Conservation (phyloP, 2,329 filamentous ascomycete genomes). For the Hyphodiscus sp. region DNA sequence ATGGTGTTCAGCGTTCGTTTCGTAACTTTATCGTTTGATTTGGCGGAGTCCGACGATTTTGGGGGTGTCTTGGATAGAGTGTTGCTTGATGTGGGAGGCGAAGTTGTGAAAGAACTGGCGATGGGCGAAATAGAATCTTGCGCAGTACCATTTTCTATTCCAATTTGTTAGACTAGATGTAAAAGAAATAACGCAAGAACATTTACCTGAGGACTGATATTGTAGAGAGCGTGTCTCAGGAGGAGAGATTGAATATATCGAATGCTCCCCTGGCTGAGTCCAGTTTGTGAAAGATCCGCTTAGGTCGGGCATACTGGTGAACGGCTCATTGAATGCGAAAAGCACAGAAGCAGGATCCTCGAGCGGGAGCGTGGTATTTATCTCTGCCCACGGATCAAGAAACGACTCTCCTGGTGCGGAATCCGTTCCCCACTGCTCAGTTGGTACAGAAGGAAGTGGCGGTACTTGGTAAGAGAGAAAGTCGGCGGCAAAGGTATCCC, state of each 20-base stretch:
- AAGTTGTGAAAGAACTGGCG: background rate
- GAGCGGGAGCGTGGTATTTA: background rate
- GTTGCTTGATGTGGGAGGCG: background rate
- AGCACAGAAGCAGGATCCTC: background rate
- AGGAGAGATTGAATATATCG: background rate
- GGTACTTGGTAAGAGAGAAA: background rate
- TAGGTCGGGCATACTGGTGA: background rate
- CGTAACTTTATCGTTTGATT: constrained; percentile 13
- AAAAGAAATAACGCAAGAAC: no score
- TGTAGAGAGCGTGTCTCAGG: background rate
- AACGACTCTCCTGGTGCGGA: background rate
- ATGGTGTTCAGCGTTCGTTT: constrained; percentile 65
- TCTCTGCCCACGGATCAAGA: background rate
- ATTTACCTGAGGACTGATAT: background rate
- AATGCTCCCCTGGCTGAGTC: background rate
- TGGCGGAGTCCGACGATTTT: constrained; percentile 3
- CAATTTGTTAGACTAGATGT: background rate
- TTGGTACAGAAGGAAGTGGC: background rate
- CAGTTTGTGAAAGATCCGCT: background rate
- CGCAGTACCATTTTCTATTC: background rate
- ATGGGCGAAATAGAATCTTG: background rate
- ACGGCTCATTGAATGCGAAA: background rate
- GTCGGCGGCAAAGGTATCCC: background rate
- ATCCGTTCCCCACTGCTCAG: background rate
- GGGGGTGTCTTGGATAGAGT: background rate